Evolutionary conservation across 768 basidiomycete species (phyloP).

Genomic region (Tulasnella sp.): DNA sequence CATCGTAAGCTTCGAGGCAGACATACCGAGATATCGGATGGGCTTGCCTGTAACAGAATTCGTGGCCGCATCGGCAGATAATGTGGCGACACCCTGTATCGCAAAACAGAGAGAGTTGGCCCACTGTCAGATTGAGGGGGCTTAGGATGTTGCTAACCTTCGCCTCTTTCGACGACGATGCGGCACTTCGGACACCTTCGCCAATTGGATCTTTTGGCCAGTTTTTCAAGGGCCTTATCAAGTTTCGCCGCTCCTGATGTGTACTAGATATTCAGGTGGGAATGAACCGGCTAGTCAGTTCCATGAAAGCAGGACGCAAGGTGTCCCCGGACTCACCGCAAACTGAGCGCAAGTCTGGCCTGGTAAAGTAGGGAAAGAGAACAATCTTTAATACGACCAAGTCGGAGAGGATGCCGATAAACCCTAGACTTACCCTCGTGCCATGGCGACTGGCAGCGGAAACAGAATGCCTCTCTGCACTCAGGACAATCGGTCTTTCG

Average conservation of each 20-base stretch:
- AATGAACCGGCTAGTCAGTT: too few relatives aligned
- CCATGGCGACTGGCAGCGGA: neutral
- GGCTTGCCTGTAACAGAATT: slow-evolving; percentile 18
- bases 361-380: neutral
- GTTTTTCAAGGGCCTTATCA: neutral
- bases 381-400: too few relatives aligned
- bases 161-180: neutral
- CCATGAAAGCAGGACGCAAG: too few relatives aligned
- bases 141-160: neutral
- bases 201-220: neutral
- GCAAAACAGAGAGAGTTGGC: too few relatives aligned
- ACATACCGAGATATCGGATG: neutral
- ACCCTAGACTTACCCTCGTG: neutral
- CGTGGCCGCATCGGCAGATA: slow-evolving; percentile 3
- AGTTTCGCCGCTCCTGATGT: neutral
- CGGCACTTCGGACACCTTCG: neutral
- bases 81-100: slow-evolving; percentile 18
- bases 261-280: too few relatives aligned
- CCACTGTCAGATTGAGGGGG: too few relatives aligned
- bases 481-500: neutral
- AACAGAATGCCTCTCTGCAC: neutral
- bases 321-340: neutral
- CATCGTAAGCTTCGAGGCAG: neutral
- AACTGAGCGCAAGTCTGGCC: neutral
- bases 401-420: neutral